Conservation (phyloP, 257 asterid genomes). For the Phtheirospermum japonicum region DNA sequence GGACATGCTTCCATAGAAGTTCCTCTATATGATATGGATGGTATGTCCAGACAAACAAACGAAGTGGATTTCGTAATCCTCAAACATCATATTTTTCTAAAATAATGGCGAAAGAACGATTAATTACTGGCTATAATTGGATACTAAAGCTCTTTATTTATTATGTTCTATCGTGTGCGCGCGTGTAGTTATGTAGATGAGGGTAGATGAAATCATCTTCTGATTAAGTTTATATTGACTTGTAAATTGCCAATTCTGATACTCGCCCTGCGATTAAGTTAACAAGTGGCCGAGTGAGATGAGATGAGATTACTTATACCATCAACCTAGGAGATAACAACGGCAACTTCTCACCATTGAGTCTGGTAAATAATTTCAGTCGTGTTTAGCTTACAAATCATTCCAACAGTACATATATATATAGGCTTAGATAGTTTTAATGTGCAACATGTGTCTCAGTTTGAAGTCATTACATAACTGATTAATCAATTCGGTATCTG, state of each 20-base stretch:
- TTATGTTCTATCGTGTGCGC: background rate
- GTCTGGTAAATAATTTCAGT: background rate
- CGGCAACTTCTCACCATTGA: background rate
- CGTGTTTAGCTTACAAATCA: background rate
- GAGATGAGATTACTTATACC: background rate
- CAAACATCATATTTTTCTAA: background rate
- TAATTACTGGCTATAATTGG: background rate
- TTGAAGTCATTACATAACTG: no score
- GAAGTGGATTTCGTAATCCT: background rate
- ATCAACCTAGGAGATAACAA: background rate
- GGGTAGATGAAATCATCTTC: background rate
- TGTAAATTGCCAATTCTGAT: background rate
- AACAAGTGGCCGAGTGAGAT: background rate
- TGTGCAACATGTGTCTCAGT: no score
- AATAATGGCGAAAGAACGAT: background rate
- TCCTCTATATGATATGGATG: background rate
- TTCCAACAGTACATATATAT: background rate
- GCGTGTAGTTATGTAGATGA: background rate
- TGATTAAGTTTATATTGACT: background rate
- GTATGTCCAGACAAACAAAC: background rate
- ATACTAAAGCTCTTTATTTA: background rate
- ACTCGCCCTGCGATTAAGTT: background rate
- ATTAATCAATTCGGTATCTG: no score
- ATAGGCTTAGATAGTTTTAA: no score
- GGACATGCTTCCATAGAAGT: constrained; percentile 1